Evolutionary conservation across 495 filamentous ascomycete species (phyloP).

Genomic region (Tuber brumale): DNA sequence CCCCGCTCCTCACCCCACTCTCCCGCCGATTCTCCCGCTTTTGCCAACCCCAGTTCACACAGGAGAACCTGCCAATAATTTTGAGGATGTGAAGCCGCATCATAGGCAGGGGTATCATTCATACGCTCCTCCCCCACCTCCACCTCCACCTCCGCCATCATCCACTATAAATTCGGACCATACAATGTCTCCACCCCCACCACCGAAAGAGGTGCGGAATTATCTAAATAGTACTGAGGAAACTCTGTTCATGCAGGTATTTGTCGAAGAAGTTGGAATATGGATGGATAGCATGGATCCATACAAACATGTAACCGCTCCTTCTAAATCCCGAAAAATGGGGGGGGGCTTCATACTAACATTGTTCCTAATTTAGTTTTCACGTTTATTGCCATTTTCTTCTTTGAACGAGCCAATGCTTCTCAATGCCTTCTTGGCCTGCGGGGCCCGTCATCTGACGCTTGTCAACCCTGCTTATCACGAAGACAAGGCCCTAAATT

Average conservation of each 20-base stretch:
- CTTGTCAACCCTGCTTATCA: constrained; percentile 63
- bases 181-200: constrained; percentile 39
- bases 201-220: constrained; percentile 50
- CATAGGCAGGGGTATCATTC: constrained; percentile 31
- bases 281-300: constrained; percentile 94
- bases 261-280: constrained; percentile 79
- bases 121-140: constrained; percentile 28
- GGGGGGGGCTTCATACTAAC: constrained; percentile 21
- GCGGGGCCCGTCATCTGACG: constrained; percentile 73
- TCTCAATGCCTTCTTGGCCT: constrained; percentile 84
- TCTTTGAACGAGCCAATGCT: constrained; percentile 80
- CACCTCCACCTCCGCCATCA: constrained; percentile 29
- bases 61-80: constrained; percentile 22
- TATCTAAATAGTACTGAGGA: constrained; percentile 68
- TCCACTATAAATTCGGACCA: constrained; percentile 42
- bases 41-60: constrained; percentile 29
- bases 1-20: constrained; percentile 32
- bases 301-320: constrained; percentile 64
- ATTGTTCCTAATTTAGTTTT: constrained; percentile 52
- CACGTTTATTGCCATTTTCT: constrained; percentile 70
- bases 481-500: constrained; percentile 69
- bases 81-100: constrained; percentile 30
- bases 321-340: background rate
- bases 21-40: constrained; percentile 39
- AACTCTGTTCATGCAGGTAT: constrained; percentile 78